Evolutionary conservation across 2,329 filamentous ascomycete species (phyloP), one percentile per base, ranked within the genome.

Genomic region (Ambrosiella cleistominuta): DNA sequence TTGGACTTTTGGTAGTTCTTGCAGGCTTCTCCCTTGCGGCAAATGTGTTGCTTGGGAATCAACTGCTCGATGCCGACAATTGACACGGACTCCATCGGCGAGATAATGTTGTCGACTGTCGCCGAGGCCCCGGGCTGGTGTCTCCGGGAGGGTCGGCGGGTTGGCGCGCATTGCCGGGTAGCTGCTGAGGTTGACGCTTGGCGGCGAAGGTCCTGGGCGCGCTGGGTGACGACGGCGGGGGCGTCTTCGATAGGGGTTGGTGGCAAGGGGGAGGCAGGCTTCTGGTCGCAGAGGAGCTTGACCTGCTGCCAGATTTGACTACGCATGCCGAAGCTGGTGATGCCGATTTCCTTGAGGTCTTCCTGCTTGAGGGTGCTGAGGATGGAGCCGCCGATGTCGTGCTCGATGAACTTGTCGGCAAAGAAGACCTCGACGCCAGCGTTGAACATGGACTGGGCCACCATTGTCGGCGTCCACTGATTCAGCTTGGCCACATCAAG

Each of bases 41-140:
- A 96, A 59, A 78, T 78, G 70, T 95, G 90, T 13, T 84, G 80
- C 70, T 88, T 90, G 4, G 89, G 89, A 57, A 95, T 77, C 57
- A 93, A 74, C 69, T 95, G 88, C 70, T 95, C 89, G 62, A 95
- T 95, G 36, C 86, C 89, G 39, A 95, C 88, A 64, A 95, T 95
- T 0, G 88, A 95, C 3, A 93, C 83, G 0, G 88, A 91, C 68
- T 95, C 87, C 60, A 83, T 78, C 1, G 88, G 88, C 1, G 83
- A 83, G 66, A 93, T 84, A 52, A 80, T 71, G 64, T 90, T 85
- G 62, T 82, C 79, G 12, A 38, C 51, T 3, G 72, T 70, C 12
- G 70, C 66, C 61, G 68, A 69, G 61, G 39, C 47, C 2, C 27
- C 54, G 8, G 57, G 55, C 38, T 51, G 45, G 42, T 54, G 53